Evolutionary conservation across 208 protist genomes (phyloP).

Genomic region (Crithidia thermophila): DNA sequence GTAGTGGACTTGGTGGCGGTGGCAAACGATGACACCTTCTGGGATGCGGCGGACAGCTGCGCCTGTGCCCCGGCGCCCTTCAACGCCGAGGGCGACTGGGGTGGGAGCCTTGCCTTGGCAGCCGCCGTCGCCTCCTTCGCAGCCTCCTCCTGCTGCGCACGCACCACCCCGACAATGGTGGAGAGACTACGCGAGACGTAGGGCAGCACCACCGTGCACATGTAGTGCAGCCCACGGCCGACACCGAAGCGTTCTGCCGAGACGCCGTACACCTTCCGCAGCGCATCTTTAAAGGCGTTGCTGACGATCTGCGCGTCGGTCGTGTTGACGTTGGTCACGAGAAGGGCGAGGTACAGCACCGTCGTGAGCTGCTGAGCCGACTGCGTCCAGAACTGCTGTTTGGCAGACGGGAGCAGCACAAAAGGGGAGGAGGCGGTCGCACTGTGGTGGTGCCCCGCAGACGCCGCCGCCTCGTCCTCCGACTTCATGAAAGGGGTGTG

Average conservation of each 20-base stretch:
- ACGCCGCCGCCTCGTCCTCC: neutral
- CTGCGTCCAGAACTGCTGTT: constrained; percentile 19
- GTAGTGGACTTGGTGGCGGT: neutral
- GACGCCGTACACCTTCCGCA: constrained; percentile 20
- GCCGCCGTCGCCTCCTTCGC: constrained; percentile 11
- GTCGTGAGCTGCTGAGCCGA: constrained; percentile 20
- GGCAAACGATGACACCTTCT: neutral
- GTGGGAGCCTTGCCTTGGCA: neutral
- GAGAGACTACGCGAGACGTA: constrained; percentile 14
- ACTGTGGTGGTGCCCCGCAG: no score
- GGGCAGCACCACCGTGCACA: constrained; percentile 10
- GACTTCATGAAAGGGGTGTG: neutral
- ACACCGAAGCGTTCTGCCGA: constrained; percentile 12
- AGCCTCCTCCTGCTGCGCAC: constrained; percentile 19
- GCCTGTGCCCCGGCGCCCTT: neutral
- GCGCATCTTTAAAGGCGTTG: constrained; percentile 1
- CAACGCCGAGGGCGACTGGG: no score
- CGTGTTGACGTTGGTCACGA: constrained; percentile 11
- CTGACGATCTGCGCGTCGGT: constrained; percentile 19
- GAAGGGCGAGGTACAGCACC: constrained; percentile 25
- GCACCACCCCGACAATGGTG: constrained; percentile 3
- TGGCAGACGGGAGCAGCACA: neutral
- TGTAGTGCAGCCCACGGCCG: constrained; percentile 22
- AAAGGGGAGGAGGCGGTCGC: neutral
- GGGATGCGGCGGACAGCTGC: neutral